Evolutionary conservation across 192 early-diverging fungal species (phyloP), one percentile per base, ranked within the genome.

Genomic region (Coemansia sp.): DNA sequence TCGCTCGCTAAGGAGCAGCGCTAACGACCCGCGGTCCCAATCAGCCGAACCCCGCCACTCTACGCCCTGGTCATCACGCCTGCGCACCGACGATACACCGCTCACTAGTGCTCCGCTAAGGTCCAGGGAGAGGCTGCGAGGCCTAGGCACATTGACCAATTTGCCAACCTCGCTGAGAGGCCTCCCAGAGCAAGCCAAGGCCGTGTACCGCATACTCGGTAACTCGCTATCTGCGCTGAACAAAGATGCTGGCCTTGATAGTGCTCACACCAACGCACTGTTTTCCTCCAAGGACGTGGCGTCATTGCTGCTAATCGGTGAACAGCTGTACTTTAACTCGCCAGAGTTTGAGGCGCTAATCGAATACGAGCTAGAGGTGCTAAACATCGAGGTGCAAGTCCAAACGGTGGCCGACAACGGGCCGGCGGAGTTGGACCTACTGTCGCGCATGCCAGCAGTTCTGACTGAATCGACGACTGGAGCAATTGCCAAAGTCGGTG

Each of bases 311-410:
- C 64, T 41, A 2, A 29, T 64, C 0, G 80, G 80, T 48, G 80
- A 82, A n/a, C 61, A 68, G 72, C 70, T 82, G 37, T 82, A 65
- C 66, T 74, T 82, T 42, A 66, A 12, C 44, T 61, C 80, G 51
- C 68, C 80, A 46, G 80, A 82, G 72, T 73, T 82, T 34, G 75
- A 76, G 66, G 69, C 63, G 27, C 63, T 82, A 36, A 65, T 76
- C 15, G 74, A 82, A 10, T 76, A 60, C 29, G 79, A 82, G 68
- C 67, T 59, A 4, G 29, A 59, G 23, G 55, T 66, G 44, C 29
- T 74, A 44, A 62, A 50, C n/a, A 41, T 68, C 12, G 74, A 76
- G 62, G 50, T 4, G 38, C 32, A n/a, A 9, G 59, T 63, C 2
- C 32, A 44, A 36, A 58, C 42, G 3, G 55, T 63, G 6, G 46